These are phyloP conservation scores for Spizellomyces punctatus DNA, from an alignment of 192 early-diverging fungal species.

Conservation along the genomic window DNA sequence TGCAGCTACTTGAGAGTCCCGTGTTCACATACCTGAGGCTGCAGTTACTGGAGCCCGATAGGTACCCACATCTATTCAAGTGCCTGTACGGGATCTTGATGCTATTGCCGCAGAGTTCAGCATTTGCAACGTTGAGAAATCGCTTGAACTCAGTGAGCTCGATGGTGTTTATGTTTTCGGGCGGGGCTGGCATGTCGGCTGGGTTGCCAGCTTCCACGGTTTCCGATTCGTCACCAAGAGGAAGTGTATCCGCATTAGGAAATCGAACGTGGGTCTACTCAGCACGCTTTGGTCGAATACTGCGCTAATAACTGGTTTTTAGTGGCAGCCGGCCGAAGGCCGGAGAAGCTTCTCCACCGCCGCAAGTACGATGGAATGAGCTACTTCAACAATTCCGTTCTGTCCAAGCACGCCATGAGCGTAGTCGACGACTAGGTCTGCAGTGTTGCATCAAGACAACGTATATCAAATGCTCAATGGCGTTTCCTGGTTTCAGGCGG, in stretches of 20 bases:
- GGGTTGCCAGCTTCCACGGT: no score
- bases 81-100: constrained; percentile 95
- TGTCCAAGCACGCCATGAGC: constrained; percentile 77
- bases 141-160: constrained; percentile 83
- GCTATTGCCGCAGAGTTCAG: constrained; percentile 94
- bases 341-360: neutral
- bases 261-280: constrained; percentile 6
- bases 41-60: constrained; percentile 89
- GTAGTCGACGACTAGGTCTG: constrained; percentile 54
- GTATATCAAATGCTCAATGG: neutral
- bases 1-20: constrained; percentile 95
- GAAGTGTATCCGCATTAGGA: no score
- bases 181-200: neutral
- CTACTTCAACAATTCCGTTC: constrained; percentile 71
- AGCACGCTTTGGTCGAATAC: neutral
- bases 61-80: constrained; percentile 87
- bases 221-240: no score
- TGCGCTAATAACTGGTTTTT: neutral
- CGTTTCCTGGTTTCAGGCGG: neutral
- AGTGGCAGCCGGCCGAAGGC: neutral
- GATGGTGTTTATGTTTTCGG: constrained; percentile 41
- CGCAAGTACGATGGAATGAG: constrained; percentile 59
- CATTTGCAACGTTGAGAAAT: constrained; percentile 94
- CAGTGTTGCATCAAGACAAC: neutral
- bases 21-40: constrained; percentile 95